Base-by-base conservation (phyloP, 306 rosid species). In the Leucaena leucocephala region DNA sequence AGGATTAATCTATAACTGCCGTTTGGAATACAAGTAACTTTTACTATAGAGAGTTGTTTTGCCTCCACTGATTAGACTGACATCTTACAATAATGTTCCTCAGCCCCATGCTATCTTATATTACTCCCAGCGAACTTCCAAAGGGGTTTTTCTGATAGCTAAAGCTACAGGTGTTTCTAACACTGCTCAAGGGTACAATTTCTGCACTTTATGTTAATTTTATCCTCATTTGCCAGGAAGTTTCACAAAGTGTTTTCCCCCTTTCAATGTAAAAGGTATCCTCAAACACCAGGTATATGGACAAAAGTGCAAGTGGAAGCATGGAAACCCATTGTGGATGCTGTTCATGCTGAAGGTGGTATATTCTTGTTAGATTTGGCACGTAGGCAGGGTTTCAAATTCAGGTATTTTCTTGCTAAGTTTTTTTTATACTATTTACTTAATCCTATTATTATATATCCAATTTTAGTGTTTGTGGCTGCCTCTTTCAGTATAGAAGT, bases 331-430 rank as follows among this genome's bases (percentile, higher is more conserved):
- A 81, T 86, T 50, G 86, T 88, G 0, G 70, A 79, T 68, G 88
- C 88, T 40, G 90, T 86, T 52, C 92, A 88, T 72, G 87, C 85
- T 62, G 84, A 88, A 79, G 85, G 88, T 2, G 92, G 88, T n/a
- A 42, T 86, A 71, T 84, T 86, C 49, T 82, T 86, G 88, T 80
- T 86, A 88, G 48, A 74, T 88, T 77, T 11, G 27, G 84, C 92
- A 88, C 62, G 75, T 7, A 3, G 87, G 92, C 38, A 84, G 84
- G 78, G 84, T 75, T 76, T 77, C 85, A 54, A 81, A 77, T 68
- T 11, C 22, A 62, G 88, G 92, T 84, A 42, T 42, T 42, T 68
- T 19, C 46, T 39, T 3, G 48, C 4, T 6, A 11, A 22, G 39
- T 27, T 27, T 27, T 27, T 27, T 27, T 27, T 0, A 0, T 27